phyloP scores from a whole-genome alignment of 1,284 basidiomycete genomes.

The Trametes hirsuta region DNA sequence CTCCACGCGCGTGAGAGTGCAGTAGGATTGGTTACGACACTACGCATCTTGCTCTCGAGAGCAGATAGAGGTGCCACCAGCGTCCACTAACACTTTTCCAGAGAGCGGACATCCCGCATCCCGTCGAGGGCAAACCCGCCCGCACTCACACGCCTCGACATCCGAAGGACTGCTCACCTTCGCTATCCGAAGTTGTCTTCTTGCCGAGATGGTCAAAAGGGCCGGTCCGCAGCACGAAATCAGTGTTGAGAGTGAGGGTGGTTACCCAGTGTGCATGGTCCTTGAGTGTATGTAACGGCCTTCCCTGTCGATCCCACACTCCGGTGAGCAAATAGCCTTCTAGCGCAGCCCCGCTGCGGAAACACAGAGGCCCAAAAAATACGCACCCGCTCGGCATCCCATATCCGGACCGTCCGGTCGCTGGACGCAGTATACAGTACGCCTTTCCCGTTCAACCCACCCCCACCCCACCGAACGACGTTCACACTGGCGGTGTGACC shows the following conservation, averaged over 20 bases:
- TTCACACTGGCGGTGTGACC: constrained; percentile 96
- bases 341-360: background rate
- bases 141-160: background rate
- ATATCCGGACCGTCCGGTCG: constrained; percentile 92
- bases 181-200: constrained; percentile 73
- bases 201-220: constrained; percentile 91
- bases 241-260: constrained; percentile 93
- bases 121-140: background rate
- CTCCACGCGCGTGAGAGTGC: background rate
- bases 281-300: constrained; percentile 74
- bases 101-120: too few species aligned
- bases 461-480: constrained; percentile 94
- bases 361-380: background rate
- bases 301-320: constrained; percentile 48
- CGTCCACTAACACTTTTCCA: too few species aligned
- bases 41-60: background rate
- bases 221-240: constrained; percentile 93
- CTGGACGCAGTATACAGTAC: constrained; percentile 94
- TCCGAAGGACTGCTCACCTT: constrained; percentile 56
- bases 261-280: constrained; percentile 99
- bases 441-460: constrained; percentile 65
- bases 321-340: background rate
- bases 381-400: constrained; percentile 82
- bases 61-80: too few species aligned
- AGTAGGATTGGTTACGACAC: background rate